phyloP scores from a whole-genome alignment of 257 asterid genomes.

The Solanum chilense region DNA sequence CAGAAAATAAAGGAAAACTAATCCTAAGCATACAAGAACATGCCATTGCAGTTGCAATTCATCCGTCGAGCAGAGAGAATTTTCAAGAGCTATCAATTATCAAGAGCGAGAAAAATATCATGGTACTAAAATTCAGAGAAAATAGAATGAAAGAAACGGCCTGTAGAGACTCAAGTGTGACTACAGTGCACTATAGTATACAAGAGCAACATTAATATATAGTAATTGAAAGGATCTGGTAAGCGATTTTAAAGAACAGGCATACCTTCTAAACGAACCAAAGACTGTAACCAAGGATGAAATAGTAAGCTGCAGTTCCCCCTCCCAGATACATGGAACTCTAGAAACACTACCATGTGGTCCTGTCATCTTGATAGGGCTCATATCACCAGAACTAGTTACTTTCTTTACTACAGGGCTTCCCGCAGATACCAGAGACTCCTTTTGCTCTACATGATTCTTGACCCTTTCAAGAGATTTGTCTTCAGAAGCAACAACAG shows the following conservation, averaged over 20 bases:
- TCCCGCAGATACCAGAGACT: conserved; percentile 6
- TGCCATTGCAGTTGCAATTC: background rate
- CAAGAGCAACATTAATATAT: background rate
- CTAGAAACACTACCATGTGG: conserved; percentile 1
- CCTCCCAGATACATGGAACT: conserved; percentile 57
- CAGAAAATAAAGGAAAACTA: background rate
- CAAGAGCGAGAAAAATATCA: background rate
- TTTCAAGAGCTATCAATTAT: background rate
- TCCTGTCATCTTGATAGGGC: background rate
- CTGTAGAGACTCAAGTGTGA: background rate
- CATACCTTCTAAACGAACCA: conserved; percentile 64
- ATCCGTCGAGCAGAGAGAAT: background rate
- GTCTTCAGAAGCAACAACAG: conserved; percentile 21
- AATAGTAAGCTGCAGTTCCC: conserved; percentile 54
- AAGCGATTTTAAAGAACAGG: background rate
- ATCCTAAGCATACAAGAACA: background rate
- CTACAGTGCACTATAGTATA: background rate
- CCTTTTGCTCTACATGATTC: conserved; percentile 9
- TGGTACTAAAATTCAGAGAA: background rate
- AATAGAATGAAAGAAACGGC: background rate
- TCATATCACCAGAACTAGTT: conserved; percentile 3
- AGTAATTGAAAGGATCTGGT: background rate
- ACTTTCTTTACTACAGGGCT: conserved; percentile 22
- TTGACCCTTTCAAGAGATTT: conserved; percentile 18
- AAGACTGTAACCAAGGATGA: conserved; percentile 50